These are phyloP conservation scores for Pulveroboletus ravenelii DNA, from an alignment of 768 basidiomycete genomes.

Conservation along the genomic window DNA sequence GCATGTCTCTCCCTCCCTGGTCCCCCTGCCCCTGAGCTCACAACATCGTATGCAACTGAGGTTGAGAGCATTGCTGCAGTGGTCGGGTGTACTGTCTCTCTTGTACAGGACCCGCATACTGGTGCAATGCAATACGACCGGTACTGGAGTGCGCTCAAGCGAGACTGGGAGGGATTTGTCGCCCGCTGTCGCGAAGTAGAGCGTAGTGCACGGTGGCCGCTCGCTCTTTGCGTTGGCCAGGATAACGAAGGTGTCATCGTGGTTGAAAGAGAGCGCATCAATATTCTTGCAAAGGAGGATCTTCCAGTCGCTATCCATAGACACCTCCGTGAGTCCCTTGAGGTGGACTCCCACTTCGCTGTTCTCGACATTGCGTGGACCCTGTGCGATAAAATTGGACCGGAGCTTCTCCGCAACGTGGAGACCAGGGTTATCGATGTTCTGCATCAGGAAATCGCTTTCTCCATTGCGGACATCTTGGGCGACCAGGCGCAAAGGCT, in stretches of 20 bases:
- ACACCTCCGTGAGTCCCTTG: conserved; percentile 40
- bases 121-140: conserved; percentile 74
- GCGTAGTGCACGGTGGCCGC: conserved; percentile 76
- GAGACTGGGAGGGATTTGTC: conserved; percentile 96
- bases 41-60: conserved; percentile 58
- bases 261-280: conserved; percentile 75
- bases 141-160: conserved; percentile 80
- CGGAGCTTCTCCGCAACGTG: conserved; percentile 49
- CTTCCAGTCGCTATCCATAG: conserved; percentile 56
- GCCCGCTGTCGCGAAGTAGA: conserved; percentile 89
- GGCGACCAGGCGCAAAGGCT: conserved; percentile 56
- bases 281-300: conserved; percentile 61
- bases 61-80: conserved; percentile 75
- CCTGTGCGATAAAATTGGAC: conserved; percentile 56
- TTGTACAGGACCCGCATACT: conserved; percentile 70
- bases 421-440: conserved; percentile 60
- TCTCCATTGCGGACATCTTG: conserved; percentile 71
- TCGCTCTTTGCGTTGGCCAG: conserved; percentile 52
- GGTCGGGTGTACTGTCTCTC: conserved; percentile 79
- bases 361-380: conserved; percentile 62
- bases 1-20: conserved; percentile 64
- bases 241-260: conserved; percentile 48
- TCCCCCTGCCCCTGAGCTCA: conserved; percentile 51
- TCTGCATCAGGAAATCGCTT: conserved; percentile 72
- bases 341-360: conserved; percentile 48